phyloP scores from a whole-genome alignment of 768 basidiomycete genomes.

The Auricularia sp. region DNA sequence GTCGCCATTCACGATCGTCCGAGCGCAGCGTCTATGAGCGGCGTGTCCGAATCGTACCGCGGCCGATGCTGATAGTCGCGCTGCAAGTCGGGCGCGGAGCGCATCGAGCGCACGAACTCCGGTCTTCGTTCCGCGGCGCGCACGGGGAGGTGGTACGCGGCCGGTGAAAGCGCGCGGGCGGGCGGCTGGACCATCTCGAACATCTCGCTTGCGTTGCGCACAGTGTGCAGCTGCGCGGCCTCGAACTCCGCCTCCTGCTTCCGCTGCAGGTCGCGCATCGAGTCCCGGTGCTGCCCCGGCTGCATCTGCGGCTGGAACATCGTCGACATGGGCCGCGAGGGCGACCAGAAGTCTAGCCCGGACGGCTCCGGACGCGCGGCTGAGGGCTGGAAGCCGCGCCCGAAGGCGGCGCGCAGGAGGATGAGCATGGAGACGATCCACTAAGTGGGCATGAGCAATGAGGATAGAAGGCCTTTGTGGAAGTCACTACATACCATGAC shows the following conservation, averaged over 20 bases:
- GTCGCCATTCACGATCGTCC: not conserved
- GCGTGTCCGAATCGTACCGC: not conserved
- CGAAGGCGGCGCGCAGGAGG: not conserved
- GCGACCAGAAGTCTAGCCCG: constrained; percentile 1
- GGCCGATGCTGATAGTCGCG: not conserved
- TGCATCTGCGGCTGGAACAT: not conserved
- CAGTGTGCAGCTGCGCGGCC: not conserved
- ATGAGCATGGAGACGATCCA: constrained; percentile 1
- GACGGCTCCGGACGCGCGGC: not conserved
- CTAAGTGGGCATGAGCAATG: not conserved
- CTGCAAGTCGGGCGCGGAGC: not conserved
- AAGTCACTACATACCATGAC: not conserved
- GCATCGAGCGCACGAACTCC: not conserved
- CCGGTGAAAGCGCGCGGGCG: not conserved
- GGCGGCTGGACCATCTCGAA: not conserved
- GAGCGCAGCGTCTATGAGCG: not conserved
- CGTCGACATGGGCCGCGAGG: not conserved
- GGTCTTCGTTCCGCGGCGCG: not conserved
- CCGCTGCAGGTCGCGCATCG: not conserved
- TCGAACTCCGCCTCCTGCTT: not conserved
- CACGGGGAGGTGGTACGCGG: not conserved
- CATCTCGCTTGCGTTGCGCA: not conserved
- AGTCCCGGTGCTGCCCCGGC: not conserved
- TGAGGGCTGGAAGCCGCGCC: not conserved
- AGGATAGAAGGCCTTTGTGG: too few species aligned